Conservation (phyloP, 2,329 filamentous ascomycete species). For the Diaporthe eres region DNA sequence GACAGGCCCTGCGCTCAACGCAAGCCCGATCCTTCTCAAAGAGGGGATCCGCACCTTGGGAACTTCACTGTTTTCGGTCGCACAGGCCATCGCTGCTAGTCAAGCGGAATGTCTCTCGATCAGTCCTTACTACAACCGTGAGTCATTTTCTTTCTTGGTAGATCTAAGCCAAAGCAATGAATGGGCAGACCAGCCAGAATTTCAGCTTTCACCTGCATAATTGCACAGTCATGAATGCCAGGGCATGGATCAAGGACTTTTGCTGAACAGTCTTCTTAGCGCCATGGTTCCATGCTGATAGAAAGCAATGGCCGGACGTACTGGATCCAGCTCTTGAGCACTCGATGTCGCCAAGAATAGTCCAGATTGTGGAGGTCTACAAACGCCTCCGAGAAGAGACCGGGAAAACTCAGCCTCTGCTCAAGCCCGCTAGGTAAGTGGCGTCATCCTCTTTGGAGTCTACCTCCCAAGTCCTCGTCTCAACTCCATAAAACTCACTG, state of each 20-base stretch:
- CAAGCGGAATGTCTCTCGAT: not conserved
- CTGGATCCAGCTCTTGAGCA: not conserved
- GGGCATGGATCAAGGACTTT: not conserved
- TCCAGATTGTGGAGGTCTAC: not conserved
- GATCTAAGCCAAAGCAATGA: too few species aligned
- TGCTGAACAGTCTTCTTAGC: not conserved
- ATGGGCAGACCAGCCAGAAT: too few species aligned
- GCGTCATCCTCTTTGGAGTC: not conserved
- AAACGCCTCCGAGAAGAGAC: not conserved
- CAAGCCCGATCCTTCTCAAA: not conserved
- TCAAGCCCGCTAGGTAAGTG: not conserved
- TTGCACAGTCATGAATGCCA: too few species aligned
- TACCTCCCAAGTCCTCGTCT: not conserved
- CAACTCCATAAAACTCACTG: not conserved
- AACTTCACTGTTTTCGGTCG: not conserved
- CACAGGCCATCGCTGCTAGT: not conserved
- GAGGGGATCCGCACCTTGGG: not conserved
- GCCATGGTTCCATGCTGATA: not conserved
- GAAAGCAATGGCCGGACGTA: not conserved
- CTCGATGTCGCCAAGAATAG: not conserved
- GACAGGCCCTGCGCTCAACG: not conserved
- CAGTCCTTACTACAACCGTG: not conserved
- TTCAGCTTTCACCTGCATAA: too few species aligned
- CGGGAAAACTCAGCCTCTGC: not conserved
- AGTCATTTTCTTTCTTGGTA: not conserved